Percentiles rank a stretch among this genome's conserved stretches.
Conservation (phyloP, 1,284 basidiomycete species). For the Boletellus deceptivus region DNA sequence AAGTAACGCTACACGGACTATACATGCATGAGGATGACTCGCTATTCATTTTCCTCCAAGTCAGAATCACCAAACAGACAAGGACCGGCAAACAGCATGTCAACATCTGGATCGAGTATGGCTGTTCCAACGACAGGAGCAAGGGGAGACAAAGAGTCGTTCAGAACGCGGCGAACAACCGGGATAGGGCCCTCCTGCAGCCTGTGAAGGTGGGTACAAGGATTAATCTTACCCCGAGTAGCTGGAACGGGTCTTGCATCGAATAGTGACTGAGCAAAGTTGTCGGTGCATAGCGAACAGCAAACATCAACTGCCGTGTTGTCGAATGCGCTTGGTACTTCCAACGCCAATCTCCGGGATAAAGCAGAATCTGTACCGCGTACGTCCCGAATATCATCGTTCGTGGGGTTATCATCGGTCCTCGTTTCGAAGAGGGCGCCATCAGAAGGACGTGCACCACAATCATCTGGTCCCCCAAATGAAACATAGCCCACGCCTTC, state of each 20-base stretch:
- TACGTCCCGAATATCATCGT: background rate
- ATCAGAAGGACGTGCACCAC: background rate
- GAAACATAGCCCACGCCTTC: conserved; percentile 29
- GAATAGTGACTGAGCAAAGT: background rate
- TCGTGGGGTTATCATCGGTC: background rate
- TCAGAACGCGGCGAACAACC: background rate
- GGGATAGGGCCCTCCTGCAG: background rate
- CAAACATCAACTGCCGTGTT: background rate
- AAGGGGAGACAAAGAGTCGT: background rate
- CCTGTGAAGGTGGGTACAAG: background rate
- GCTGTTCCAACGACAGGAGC: background rate
- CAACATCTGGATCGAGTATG: conserved; percentile 2
- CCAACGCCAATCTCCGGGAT: background rate
- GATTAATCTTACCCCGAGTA: background rate
- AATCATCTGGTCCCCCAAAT: background rate
- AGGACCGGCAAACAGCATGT: conserved; percentile 22
- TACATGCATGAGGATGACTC: conserved; percentile 1
- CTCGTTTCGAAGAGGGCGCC: conserved; percentile 1
- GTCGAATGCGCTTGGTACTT: background rate
- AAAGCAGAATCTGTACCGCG: background rate
- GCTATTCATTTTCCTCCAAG: conserved; percentile 25
- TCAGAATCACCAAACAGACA: conserved; percentile 32
- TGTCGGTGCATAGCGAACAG: background rate
- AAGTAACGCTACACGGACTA: background rate
- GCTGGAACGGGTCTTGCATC: background rate